Evolutionary conservation across 1,139 yeast species (phyloP).

Genomic region (Blastobotrys illinoisensis): DNA sequence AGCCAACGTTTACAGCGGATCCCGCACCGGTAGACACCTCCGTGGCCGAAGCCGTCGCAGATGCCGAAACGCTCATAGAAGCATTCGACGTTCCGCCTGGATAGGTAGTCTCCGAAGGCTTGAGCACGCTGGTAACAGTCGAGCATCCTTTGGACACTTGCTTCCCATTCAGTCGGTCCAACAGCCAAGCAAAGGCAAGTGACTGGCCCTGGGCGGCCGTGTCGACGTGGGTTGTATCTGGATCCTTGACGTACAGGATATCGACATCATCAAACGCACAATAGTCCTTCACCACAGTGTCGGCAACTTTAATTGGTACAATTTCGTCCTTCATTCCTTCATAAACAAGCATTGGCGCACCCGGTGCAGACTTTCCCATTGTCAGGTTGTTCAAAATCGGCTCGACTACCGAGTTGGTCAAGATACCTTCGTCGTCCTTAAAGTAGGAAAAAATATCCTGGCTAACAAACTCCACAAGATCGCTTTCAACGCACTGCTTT

Average conservation of each 20-base stretch:
- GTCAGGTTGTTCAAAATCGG: slow-evolving; percentile 15
- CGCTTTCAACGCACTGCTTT: slow-evolving; percentile 14
- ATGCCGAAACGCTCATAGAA: background rate
- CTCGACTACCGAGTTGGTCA: slow-evolving; percentile 9
- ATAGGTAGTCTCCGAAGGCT: background rate
- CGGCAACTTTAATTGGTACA: slow-evolving; percentile 20
- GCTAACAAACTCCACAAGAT: slow-evolving; percentile 6
- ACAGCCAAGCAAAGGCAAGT: slow-evolving; percentile 10
- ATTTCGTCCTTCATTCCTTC: slow-evolving; percentile 27
- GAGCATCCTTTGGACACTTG: slow-evolving; percentile 7
- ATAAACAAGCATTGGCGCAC: slow-evolving; percentile 22
- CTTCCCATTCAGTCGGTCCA: slow-evolving; percentile 9
- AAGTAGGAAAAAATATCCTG: slow-evolving; percentile 20
- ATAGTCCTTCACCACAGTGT: slow-evolving; percentile 19
- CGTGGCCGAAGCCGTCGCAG: background rate
- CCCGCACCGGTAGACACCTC: background rate
- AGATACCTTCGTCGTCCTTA: slow-evolving; percentile 16
- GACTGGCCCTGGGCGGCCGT: background rate
- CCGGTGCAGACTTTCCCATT: slow-evolving; percentile 22
- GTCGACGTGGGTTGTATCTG: slow-evolving; percentile 17
- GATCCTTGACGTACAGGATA: slow-evolving; percentile 22
- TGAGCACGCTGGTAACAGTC: slow-evolving; percentile 1
- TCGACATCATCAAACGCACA: slow-evolving; percentile 20
- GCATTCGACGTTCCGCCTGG: background rate
- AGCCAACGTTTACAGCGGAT: background rate